These are phyloP conservation scores for Cryphonectria naterciae DNA, from an alignment of 2,329 filamentous ascomycete genomes.

Conservation along the genomic window DNA sequence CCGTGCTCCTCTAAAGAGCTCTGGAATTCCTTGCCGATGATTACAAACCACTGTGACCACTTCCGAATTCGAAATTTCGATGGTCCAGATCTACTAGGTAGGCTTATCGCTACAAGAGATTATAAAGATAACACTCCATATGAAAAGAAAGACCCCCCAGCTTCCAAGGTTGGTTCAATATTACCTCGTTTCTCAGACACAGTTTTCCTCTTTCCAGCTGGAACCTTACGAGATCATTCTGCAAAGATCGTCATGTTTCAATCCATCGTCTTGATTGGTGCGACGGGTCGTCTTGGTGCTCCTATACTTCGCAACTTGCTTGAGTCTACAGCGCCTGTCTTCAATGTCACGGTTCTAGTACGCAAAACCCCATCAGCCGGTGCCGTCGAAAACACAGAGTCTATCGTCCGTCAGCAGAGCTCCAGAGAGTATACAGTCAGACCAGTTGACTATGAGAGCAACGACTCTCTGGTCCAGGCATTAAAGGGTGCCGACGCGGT, in stretches of 20 bases:
- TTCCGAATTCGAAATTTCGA: neutral
- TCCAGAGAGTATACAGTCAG: neutral
- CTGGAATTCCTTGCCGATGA: neutral
- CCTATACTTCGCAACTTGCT: constrained; percentile 9
- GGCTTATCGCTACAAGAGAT: neutral
- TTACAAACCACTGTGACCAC: neutral
- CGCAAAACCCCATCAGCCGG: neutral
- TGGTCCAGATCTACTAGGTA: neutral
- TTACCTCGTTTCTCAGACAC: neutral
- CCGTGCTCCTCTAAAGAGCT: no score
- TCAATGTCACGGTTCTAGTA: neutral
- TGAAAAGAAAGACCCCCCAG: neutral
- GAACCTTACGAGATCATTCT: no score
- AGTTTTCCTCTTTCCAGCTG: neutral
- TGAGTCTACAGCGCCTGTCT: neutral
- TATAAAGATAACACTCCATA: neutral
- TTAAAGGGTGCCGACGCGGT: constrained; percentile 2
- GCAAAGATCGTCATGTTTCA: neutral
- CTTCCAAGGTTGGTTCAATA: neutral
- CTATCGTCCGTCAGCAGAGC: neutral
- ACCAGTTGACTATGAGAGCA: neutral
- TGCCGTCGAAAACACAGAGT: neutral
- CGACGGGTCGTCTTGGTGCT: neutral
- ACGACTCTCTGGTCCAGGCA: constrained; percentile 5
- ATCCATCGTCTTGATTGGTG: neutral